Evolutionary conservation across 2,329 filamentous ascomycete genomes (phyloP).

Genomic region (Bipolaris gigantea): DNA sequence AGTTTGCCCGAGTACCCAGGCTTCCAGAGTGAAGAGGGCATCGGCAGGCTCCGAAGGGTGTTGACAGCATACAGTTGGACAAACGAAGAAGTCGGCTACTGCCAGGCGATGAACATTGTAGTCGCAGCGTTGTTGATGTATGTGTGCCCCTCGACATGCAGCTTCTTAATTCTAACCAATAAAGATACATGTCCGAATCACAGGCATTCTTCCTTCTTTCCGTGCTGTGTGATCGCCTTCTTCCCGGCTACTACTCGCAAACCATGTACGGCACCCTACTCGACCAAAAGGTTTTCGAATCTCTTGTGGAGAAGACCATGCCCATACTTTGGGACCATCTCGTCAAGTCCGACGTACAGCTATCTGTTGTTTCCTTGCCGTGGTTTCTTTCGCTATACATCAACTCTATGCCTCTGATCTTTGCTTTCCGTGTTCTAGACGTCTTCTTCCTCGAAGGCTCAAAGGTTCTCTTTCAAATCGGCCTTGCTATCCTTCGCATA

Average conservation of each 20-base stretch:
- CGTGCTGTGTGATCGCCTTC: constrained; percentile 84
- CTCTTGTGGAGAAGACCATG: constrained; percentile 98
- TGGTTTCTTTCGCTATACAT: constrained; percentile 99
- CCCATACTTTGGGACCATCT: constrained; percentile 97
- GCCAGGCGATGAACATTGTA: constrained; percentile 99
- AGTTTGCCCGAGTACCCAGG: constrained; percentile 96
- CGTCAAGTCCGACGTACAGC: constrained; percentile 93
- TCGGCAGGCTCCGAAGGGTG: constrained; percentile 83
- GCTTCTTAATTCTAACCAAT: constrained; percentile 29
- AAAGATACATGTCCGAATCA: constrained; percentile 86
- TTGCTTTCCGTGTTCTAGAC: constrained; percentile 93
- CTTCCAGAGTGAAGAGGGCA: constrained; percentile 95
- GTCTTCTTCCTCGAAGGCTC: constrained; percentile 98
- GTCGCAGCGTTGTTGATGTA: constrained; percentile 93
- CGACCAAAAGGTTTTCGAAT: constrained; percentile 97
- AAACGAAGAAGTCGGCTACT: constrained; percentile 94
- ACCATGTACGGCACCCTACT: constrained; percentile 99
- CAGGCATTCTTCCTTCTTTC: constrained; percentile 96
- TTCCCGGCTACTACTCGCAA: constrained; percentile 96
- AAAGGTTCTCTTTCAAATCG: constrained; percentile 96
- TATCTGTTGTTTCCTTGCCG: constrained; percentile 93
- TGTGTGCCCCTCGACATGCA: constrained; percentile 32
- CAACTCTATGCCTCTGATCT: constrained; percentile 98
- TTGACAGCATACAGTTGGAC: constrained; percentile 98
- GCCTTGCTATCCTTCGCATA: constrained; percentile 92